phyloP scores from a whole-genome alignment of 345 rosid species.

The Citrus cavaleriei region DNA sequence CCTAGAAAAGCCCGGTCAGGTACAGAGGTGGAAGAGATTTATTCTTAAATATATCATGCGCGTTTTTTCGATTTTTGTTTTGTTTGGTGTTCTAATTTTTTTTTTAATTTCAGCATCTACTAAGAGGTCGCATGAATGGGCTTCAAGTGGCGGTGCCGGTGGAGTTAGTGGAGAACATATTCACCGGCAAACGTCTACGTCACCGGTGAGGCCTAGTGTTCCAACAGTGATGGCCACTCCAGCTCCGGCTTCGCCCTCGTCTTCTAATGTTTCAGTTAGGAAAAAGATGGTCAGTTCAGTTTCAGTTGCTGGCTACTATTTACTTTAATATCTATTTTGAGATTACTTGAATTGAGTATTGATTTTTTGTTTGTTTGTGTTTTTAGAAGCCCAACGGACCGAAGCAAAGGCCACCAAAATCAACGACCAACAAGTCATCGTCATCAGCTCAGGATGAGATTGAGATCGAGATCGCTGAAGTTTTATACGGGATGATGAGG shows the following conservation, averaged over 20 bases:
- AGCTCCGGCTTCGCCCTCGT: conserved; percentile 66
- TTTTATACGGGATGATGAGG: conserved; percentile 85
- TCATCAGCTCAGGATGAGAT: conserved; percentile 89
- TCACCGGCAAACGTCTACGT: conserved; percentile 72
- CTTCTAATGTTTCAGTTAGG: conserved; percentile 72
- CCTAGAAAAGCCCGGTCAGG: conserved; percentile 99
- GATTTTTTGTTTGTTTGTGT: background rate
- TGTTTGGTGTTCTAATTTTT: background rate
- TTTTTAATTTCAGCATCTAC: conserved; percentile 51
- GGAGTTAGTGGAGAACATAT: conserved; percentile 55
- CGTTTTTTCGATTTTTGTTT: background rate
- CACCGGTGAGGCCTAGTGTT: conserved; percentile 70
- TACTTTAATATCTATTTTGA: background rate
- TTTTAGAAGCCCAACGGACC: conserved; percentile 68
- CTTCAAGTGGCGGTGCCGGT: conserved; percentile 46
- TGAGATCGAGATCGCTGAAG: conserved; percentile 99
- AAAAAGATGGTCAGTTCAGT: conserved; percentile 84
- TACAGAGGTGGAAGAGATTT: conserved; percentile 75
- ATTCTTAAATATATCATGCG: conserved; percentile 7
- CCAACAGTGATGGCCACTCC: conserved; percentile 54
- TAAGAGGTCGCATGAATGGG: conserved; percentile 95
- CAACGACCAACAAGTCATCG: conserved; percentile 50
- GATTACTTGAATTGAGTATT: conserved; percentile 12
- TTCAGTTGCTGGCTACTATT: background rate
- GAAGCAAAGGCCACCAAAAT: conserved; percentile 80